Evolutionary conservation across 257 asterid species (phyloP).

Genomic region (Solanum bukasovii): DNA sequence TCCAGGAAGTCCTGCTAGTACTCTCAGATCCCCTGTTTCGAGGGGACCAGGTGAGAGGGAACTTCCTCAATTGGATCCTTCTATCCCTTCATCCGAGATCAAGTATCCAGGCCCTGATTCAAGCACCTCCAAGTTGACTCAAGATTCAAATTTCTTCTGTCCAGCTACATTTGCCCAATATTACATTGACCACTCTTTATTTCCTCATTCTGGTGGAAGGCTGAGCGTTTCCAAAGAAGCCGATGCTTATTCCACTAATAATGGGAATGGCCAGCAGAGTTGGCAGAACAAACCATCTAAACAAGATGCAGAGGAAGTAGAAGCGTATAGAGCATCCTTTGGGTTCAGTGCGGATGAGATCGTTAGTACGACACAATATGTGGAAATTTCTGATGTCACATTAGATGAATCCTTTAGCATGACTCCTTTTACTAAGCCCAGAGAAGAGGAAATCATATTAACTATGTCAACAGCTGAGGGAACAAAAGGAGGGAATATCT

Average conservation of each 20-base stretch:
- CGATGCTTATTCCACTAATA: constrained; percentile 60
- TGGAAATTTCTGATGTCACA: constrained; percentile 70
- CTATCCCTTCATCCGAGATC: constrained; percentile 31
- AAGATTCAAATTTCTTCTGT: constrained; percentile 91
- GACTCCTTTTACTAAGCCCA: constrained; percentile 38
- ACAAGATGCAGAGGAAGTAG: constrained; percentile 84
- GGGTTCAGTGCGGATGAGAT: constrained; percentile 99
- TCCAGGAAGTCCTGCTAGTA: constrained; percentile 75
- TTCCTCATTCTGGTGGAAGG: constrained; percentile 85
- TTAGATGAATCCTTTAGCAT: constrained; percentile 67
- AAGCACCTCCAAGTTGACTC: constrained; percentile 45
- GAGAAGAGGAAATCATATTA: constrained; percentile 24
- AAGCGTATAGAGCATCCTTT: constrained; percentile 96
- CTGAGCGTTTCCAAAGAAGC: constrained; percentile 83
- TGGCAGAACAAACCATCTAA: constrained; percentile 61
- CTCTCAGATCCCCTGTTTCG: constrained; percentile 56
- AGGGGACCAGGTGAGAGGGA: constrained; percentile 41
- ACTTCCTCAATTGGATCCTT: constrained; percentile 46
- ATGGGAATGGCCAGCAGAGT: constrained; percentile 54
- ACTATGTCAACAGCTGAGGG: constrained; percentile 26
- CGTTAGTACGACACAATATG: constrained; percentile 67
- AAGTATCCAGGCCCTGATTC: constrained; percentile 42
- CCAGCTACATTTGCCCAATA: constrained; percentile 98
- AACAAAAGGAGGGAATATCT: constrained; percentile 8
- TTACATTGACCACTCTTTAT: constrained; percentile 74